These are phyloP conservation scores for Sarocladium brachiariae DNA, from an alignment of 2,329 filamentous ascomycete genomes.

Conservation along the genomic window DNA sequence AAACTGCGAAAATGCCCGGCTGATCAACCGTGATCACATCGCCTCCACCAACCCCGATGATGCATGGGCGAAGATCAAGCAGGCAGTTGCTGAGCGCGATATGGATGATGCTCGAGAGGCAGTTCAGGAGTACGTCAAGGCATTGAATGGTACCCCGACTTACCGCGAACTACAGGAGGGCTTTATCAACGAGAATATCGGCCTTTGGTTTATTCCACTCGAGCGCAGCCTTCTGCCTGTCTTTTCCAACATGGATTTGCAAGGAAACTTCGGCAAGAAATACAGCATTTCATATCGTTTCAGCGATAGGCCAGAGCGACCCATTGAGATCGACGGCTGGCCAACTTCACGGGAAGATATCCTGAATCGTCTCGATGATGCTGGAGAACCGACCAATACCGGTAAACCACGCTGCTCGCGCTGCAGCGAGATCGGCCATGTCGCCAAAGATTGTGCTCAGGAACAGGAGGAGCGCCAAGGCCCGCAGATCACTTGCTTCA, in stretches of 20 bases:
- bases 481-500: conserved; percentile 51
- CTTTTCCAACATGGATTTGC: conserved; percentile 65
- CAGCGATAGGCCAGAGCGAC: conserved; percentile 47
- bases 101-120: conserved; percentile 57
- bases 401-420: conserved; percentile 55
- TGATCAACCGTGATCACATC: conserved; percentile 46
- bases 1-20: conserved; percentile 53
- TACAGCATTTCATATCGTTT: conserved; percentile 59
- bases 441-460: conserved; percentile 50
- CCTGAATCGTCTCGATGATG: conserved; percentile 54
- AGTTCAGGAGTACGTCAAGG: conserved; percentile 55
- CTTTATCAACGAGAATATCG: conserved; percentile 47
- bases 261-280: conserved; percentile 60
- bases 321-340: conserved; percentile 53
- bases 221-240: conserved; percentile 50
- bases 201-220: conserved; percentile 55
- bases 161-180: conserved; percentile 54
- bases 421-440: conserved; percentile 59
- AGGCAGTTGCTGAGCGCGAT: conserved; percentile 47
- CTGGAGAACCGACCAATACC: conserved; percentile 56
- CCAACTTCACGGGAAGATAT: conserved; percentile 54
- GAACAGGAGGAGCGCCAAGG: conserved; percentile 42
- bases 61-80: conserved; percentile 51
- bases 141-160: conserved; percentile 44
- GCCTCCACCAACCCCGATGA: conserved; percentile 43